Evolutionary conservation across 495 filamentous ascomycete species (phyloP), one percentile per base, ranked within the genome.

Genomic region (Pseudevernia furfuracea): DNA sequence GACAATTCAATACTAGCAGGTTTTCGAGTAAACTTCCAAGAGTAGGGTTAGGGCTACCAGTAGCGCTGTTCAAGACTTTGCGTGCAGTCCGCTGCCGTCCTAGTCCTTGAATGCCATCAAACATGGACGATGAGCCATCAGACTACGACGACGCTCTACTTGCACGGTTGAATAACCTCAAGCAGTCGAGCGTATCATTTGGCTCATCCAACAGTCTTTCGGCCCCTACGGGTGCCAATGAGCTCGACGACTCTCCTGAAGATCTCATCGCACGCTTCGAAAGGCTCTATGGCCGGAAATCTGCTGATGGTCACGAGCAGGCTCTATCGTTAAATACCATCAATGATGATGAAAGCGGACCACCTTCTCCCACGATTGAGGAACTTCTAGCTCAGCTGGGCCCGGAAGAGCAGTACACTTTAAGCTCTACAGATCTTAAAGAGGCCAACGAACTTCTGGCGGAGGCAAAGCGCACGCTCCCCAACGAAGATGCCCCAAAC

Each of bases 351-450:
- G 65, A 72, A 41, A 62, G 71, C 17, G 64, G 67, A 46, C 65
- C 66, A 3, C 55, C 66, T 21, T 71, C 69, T 23, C 67, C 69
- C 4, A 74, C 69, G 11, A 59, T 77, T 4, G 75, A 77, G 55
- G 75, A 77, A 55, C 69, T 77, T 2, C 68, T 77, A 9, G 72
- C 73, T 34, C 73, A 75, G 21, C 60, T 77, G 30, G 73, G 69
- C 4, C 67, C 70, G 21, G 73, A 75, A 44, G 74, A 75, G 34
- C 69, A 76, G 55, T 75, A 67, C 67, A 63, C 32, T 1, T 32
- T 74, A 15, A 67, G 72, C n/a, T 63, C 66, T 17, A 67, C 71
- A 41, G 75, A 77, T 37, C 62, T 69, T 11, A 52, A 58, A 7
- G 69, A 75, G 48, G 69, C 72, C 23, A 4, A 69, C n/a, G 67